Base-by-base conservation (phyloP, 257 asterid genomes). In the Ballota nigra region DNA sequence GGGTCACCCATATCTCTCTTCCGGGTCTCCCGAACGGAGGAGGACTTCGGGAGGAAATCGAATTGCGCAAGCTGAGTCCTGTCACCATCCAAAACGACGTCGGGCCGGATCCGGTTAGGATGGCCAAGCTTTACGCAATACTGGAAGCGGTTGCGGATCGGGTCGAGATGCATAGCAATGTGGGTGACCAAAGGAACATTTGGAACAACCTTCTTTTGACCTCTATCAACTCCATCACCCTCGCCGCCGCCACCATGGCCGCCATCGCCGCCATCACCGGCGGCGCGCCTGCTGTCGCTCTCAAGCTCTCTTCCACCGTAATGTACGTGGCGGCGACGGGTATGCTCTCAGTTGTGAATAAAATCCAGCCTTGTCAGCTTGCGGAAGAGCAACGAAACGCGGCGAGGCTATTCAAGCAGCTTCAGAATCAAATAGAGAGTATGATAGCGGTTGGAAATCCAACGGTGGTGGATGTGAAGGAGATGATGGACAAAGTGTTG, bases 331-430 rank as follows among this genome's bases (percentile, higher is more conserved):
- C 85, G 0, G 90, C 90, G 1, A 75, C 96, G 0, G 89, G 83
- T 4, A 70, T 87, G 79, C 69, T 83, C 3, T 53, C 81, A 4
- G 66, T 85, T 4, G 66, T 87, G 83, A 87, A 86, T 24, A 80
- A 85, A 22, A 83, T 87, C 59, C 97, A 92, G 66, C 94, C 98
- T 2, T 89, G 90, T 31, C 98, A 92, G 71, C 86, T 89, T 0
- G 94, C 87, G 0, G 96, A 92, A 63, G 98, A 92, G 58, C 98
- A 92, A 29, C 36, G 96, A 31, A 92, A 86, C 61, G 96, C 94
- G 0, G 58, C 68, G 1, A 84, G 96, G 77, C 75, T 88, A 41
- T 88, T 92, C 78, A 72, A 79, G 70, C 90, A 89, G 68, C 81
- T 88, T 7, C 79, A 73, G 3, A 81, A 68, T 19, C 89, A 86